phyloP scores from a whole-genome alignment of 2,329 filamentous ascomycete species.

The Trichoderma brevicompactum region DNA sequence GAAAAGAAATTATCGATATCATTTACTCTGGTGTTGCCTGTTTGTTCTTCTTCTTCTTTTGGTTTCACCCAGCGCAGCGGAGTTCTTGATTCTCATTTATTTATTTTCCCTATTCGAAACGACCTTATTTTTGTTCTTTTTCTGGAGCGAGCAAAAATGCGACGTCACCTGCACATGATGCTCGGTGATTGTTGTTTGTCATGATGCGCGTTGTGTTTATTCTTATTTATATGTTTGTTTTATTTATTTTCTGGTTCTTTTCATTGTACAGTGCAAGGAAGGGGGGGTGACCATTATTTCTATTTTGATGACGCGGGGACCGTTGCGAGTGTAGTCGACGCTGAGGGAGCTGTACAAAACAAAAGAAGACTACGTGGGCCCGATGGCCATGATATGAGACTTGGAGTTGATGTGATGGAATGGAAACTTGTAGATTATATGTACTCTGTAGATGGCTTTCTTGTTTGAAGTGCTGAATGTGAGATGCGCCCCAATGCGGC shows the following conservation, averaged over 20 bases:
- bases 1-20: constrained; percentile 8
- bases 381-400: constrained; percentile 15
- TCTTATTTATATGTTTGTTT: constrained; percentile 4
- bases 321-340: neutral
- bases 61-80: constrained; percentile 38
- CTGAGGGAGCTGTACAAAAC: neutral
- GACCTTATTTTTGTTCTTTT: constrained; percentile 18
- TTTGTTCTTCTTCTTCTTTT: constrained; percentile 25
- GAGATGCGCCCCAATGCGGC: constrained; percentile 8
- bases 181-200: constrained; percentile 15
- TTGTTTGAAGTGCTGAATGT: constrained; percentile 12
- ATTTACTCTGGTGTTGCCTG: constrained; percentile 11
- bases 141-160: constrained; percentile 19
- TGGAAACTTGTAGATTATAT: constrained; percentile 22
- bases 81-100: constrained; percentile 35
- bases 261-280: neutral
- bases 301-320: neutral
- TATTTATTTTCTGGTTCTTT: neutral
- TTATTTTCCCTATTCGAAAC: constrained; percentile 28
- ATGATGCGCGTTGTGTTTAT: constrained; percentile 14
- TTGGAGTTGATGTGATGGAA: constrained; percentile 26
- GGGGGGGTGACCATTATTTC: neutral
- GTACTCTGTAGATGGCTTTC: constrained; percentile 11
- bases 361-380: neutral
- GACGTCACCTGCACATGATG: neutral